Base-by-base conservation (phyloP, 1,284 basidiomycete genomes). In the Moesziomyces parantarcticus region DNA sequence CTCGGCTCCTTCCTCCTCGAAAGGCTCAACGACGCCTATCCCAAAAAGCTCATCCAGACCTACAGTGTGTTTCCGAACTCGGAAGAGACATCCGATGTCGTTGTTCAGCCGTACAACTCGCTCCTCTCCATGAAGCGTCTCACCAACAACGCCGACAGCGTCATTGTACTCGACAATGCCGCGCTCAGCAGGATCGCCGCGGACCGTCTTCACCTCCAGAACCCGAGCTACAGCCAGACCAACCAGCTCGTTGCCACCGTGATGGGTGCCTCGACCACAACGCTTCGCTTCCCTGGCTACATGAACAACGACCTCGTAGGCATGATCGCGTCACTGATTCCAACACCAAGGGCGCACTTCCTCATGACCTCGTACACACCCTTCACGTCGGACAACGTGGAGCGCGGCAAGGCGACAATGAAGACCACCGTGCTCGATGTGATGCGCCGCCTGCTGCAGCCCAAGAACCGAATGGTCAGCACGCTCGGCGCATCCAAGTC, bases 281-380 rank as follows among this genome's bases (percentile, higher is more conserved):
- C 97, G 18, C 88, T 99, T 23, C 90, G 97, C 76, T 99, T 97
- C 86, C 97, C 97, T 0, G 93, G 94, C 51, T 99, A 99, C 86
- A 99, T 98, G 96, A 99, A 99, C 87, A 99, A 99, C 80, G 96
- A 99, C 83, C 89, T 83, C 10, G 79, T 97, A 72, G 94, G 95
- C 25, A 97, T 99, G 78, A 92, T 99, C 60, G 94, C 97, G 3
- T 95, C 93, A 14, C 88, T 99, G 54, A 98, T 99, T 76, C 97
- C 97, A 3, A 99, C 97, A 11, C 96, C 97, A n/a, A 88, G 96
- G 54, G 98, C 95, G 80, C 97, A 99, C 85, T 99, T 99, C 88
- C 88, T 99, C 61, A 97, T 96, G 92, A 99, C 97, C n/a, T 94
- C 93, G 18, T 99, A 99, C 81, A 99, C 97, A 5, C 96, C 97